A percentile compares a stretch with the other conserved stretches of the same genome.
phyloP scores from a whole-genome alignment of 1,284 basidiomycete species.

The Ceratobasidium papillatum region DNA sequence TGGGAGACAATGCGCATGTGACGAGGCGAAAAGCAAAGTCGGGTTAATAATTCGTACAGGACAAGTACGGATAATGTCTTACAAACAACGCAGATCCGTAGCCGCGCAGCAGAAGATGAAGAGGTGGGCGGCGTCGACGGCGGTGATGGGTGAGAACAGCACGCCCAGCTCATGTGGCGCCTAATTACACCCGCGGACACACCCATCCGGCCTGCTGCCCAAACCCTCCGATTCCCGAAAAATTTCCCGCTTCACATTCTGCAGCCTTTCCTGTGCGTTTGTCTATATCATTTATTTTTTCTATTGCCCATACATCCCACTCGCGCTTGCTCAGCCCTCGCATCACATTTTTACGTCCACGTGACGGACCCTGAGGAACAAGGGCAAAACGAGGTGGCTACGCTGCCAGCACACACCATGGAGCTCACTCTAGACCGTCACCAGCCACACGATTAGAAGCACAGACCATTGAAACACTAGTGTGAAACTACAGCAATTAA shows the following conservation, averaged over 20 bases:
- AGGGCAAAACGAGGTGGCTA: slow-evolving; percentile 38
- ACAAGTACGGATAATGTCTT: neutral
- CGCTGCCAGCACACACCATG: slow-evolving; percentile 25
- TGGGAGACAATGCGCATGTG: slow-evolving; percentile 24
- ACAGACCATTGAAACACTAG: neutral
- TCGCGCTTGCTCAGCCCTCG: neutral
- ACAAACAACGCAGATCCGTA: neutral
- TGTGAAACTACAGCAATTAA: slow-evolving; percentile 8
- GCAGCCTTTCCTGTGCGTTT: neutral
- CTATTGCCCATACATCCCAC: neutral
- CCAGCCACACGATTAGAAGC: slow-evolving; percentile 5
- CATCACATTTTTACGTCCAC: slow-evolving; percentile 1
- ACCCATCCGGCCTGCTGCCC: slow-evolving; percentile 2
- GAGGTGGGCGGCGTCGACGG: slow-evolving; percentile 17
- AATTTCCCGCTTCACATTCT: neutral
- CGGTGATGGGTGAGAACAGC: slow-evolving; percentile 25
- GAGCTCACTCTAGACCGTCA: neutral
- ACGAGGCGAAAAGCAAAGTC: neutral
- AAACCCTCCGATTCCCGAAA: slow-evolving; percentile 6
- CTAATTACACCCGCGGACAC: slow-evolving; percentile 10
- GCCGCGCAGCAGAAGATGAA: neutral
- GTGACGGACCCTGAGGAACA: slow-evolving; percentile 26
- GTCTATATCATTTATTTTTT: neutral
- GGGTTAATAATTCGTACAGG: neutral
- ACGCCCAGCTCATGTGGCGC: slow-evolving; percentile 9